Evolutionary conservation across 1,139 yeast genomes (phyloP).

Genomic region (Candida mesenterica): DNA sequence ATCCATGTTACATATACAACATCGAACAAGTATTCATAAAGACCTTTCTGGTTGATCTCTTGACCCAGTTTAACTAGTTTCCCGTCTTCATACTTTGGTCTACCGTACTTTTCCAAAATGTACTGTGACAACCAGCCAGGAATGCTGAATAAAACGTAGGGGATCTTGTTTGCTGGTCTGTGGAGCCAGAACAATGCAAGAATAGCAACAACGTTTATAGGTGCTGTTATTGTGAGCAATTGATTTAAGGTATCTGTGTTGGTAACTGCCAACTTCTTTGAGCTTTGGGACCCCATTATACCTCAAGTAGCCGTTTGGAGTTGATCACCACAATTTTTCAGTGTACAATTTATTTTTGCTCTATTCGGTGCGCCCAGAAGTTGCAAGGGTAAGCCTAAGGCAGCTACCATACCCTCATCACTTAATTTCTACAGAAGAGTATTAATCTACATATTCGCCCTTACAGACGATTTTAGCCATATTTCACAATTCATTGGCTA

Average conservation of each 20-base stretch:
- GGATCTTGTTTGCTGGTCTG: constrained; percentile 54
- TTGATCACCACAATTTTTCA: too few species aligned
- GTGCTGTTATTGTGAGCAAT: constrained; percentile 49
- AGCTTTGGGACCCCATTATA: constrained; percentile 48
- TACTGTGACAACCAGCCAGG: constrained; percentile 60
- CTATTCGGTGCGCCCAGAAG: too few species aligned
- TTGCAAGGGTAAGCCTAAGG: too few species aligned
- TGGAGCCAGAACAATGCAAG: constrained; percentile 40
- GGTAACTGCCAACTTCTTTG: constrained; percentile 65
- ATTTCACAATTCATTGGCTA: too few species aligned
- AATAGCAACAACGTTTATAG: constrained; percentile 42
- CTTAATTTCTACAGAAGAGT: not conserved
- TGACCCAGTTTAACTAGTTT: constrained; percentile 56
- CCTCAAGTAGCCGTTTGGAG: not conserved
- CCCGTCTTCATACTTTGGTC: constrained; percentile 53
- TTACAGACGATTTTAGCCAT: too few species aligned
- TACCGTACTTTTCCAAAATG: constrained; percentile 60
- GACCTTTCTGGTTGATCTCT: constrained; percentile 63
- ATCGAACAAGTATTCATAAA: constrained; percentile 78
- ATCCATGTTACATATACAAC: constrained; percentile 68
- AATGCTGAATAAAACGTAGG: constrained; percentile 52
- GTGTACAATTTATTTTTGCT: too few species aligned
- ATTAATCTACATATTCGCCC: too few species aligned
- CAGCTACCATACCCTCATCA: not conserved
- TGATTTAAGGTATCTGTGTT: constrained; percentile 55